Evolutionary conservation across 805 yeast species (phyloP).

Genomic region (Candida qinlingensis): DNA sequence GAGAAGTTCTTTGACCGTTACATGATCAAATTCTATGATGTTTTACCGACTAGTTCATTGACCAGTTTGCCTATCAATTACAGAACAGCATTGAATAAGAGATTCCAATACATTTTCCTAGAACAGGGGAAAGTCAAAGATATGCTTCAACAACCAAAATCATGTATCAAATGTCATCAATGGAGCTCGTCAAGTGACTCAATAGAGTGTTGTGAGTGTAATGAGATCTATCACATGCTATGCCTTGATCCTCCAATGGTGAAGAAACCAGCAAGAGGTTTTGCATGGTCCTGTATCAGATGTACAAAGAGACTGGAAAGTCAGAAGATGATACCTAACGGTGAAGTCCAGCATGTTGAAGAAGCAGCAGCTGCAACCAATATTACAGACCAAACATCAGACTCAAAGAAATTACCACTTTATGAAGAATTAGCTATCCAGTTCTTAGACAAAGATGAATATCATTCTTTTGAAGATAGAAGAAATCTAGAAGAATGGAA

Average conservation of each 20-base stretch:
- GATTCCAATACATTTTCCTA: conserved; percentile 69
- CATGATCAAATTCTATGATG: conserved; percentile 77
- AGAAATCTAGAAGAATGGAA: conserved; percentile 73
- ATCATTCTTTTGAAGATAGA: conserved; percentile 38
- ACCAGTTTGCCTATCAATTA: conserved; percentile 55
- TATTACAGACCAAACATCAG: background rate
- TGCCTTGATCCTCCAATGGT: conserved; percentile 83
- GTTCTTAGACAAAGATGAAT: conserved; percentile 43
- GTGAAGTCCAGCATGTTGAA: conserved; percentile 5
- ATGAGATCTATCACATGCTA: conserved; percentile 64
- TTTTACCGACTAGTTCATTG: conserved; percentile 57
- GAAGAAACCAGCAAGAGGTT: conserved; percentile 78
- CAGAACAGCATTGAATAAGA: conserved; percentile 53
- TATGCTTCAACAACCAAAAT: conserved; percentile 55
- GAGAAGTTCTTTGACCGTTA: conserved; percentile 82
- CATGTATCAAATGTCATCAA: conserved; percentile 73
- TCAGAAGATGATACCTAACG: conserved; percentile 16
- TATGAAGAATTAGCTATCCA: conserved; percentile 54
- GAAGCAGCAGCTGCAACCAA: background rate
- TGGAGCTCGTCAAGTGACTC: conserved; percentile 79
- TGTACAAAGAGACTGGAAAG: conserved; percentile 51
- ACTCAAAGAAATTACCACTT: conserved; percentile 32
- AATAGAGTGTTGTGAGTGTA: conserved; percentile 76
- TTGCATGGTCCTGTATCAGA: conserved; percentile 83
- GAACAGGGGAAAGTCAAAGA: conserved; percentile 65